Evolutionary conservation across 192 early-diverging fungal species (phyloP).

Genomic region (Lunasporangiospora selenospora): DNA sequence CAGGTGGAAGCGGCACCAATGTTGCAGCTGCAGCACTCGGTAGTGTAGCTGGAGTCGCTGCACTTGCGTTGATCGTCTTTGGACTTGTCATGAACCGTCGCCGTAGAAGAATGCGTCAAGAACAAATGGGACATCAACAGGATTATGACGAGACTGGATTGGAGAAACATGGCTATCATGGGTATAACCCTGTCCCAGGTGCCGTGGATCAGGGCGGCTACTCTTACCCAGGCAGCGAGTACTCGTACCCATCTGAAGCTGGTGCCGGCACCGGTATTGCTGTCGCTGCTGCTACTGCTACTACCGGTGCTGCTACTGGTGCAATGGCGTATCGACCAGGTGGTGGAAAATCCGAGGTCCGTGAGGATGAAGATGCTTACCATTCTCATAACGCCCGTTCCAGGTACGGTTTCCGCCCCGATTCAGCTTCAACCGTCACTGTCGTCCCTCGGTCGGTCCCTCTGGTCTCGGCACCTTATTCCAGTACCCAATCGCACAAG

Average conservation of each 20-base stretch:
- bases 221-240: neutral
- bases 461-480: no score
- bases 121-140: no score
- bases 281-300: constrained; percentile 5
- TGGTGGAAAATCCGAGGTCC: no score
- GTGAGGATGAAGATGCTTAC: no score
- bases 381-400: no score
- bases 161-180: constrained; percentile 24
- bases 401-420: no score
- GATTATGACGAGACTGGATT: neutral
- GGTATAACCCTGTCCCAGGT: no score
- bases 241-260: neutral
- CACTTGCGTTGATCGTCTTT: constrained; percentile 42
- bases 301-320: neutral
- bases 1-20: neutral
- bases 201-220: neutral
- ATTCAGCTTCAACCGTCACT: no score
- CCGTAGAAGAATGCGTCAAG: constrained; percentile 7
- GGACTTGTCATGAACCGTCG: constrained; percentile 31
- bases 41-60: constrained; percentile 24
- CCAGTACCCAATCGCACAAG: no score
- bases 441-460: no score
- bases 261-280: neutral
- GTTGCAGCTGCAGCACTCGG: constrained; percentile 21
- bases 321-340: no score